A percentile compares a stretch with the other conserved stretches of the same genome.
Conservation (phyloP, 139 green algal genomes). For the Edaphochlamys debaryana region DNA sequence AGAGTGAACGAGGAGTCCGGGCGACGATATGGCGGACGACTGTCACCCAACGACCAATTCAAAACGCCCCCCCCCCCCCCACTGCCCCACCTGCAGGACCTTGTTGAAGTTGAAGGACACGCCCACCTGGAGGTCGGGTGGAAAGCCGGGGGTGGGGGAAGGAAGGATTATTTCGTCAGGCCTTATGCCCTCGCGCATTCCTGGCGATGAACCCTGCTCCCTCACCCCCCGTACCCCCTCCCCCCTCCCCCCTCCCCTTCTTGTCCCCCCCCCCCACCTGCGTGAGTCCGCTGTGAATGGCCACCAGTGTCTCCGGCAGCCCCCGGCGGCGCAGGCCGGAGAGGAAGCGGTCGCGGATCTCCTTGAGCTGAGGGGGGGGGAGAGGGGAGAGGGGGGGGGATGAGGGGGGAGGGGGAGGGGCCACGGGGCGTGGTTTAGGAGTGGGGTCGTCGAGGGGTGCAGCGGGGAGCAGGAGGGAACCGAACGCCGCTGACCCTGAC, state of each 20-base stretch:
- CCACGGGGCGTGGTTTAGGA: too few species aligned
- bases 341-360: slow-evolving; percentile 10
- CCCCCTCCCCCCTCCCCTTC: background rate
- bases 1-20: too few species aligned
- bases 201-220: too few species aligned
- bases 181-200: too few species aligned
- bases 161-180: too few species aligned
- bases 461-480: too few species aligned
- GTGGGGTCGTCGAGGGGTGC: too few species aligned
- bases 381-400: background rate
- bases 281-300: background rate
- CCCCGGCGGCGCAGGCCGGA: background rate
- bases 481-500: too few species aligned
- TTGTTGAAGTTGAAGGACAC: slow-evolving; percentile 54
- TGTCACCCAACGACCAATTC: background rate
- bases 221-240: background rate
- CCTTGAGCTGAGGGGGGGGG: background rate
- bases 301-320: background rate
- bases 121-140: slow-evolving; percentile 25
- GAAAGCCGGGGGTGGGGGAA: too few species aligned
- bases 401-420: background rate
- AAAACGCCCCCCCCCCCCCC: background rate
- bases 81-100: too few species aligned
- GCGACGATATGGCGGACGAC: too few species aligned
- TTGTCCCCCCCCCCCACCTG: background rate